Base-by-base conservation (phyloP, 2,329 filamentous ascomycete species). In the Arthroderma sp. region DNA sequence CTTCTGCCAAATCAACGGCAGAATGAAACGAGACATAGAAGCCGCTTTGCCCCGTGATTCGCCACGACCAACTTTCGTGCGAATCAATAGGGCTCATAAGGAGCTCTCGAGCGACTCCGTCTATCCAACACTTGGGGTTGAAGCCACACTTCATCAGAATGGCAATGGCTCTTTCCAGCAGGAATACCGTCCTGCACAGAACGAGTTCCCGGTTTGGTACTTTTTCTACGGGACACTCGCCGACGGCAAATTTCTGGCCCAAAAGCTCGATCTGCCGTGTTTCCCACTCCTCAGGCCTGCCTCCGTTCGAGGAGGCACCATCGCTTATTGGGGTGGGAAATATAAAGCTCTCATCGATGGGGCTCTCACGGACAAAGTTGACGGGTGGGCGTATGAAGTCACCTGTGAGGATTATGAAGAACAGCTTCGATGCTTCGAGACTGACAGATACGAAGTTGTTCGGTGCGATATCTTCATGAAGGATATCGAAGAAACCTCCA, bases 171-270 rank as follows among this genome's bases (percentile, higher is more conserved):
- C 7, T 34, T n/a, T n/a, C n/a, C 32, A 34, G n/a, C 7, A 34
- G 6, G 32, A 7, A n/a, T 43, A 53, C 43, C 50, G 57, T 3
- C 53, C 50, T 2, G 9, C 55, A 0, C 58, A 58, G 42, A 41
- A 59, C 36, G 42, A 64, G 39, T 63, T 56, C 37, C 61, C 60
- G 0, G 61, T 70, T 0, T 66, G 59, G 57, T 68, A 68, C 48
- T 69, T 68, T 52, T 67, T 68, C 48, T 68, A 69, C 47, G 62
- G 64, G 8, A 67, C 60, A 0, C 54, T 68, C 2, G 58, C 53
- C 1, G 54, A 64, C 6, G 42, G 55, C 10, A 38, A 40, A 7
- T 30, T 34, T 3, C 32, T 41, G 5, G 8, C n/a, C 11, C 29
- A 36, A 29, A 10, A 38, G 31, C 38, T 45, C 27, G 38, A 22